Conservation (phyloP, 805 yeast species). For the Starmerella etchellsii region DNA sequence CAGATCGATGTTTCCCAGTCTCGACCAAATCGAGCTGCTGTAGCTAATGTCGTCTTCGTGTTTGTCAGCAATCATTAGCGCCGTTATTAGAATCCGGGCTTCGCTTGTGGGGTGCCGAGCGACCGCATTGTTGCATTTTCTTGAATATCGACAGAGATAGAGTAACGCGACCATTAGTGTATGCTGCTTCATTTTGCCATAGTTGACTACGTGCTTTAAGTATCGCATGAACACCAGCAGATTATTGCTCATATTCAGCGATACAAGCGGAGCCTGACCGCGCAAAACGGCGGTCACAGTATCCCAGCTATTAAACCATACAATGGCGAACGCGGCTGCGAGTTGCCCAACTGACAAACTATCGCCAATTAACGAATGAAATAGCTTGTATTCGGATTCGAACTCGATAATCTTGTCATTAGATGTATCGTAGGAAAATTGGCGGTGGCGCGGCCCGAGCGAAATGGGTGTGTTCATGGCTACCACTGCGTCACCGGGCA, state of each 20-base stretch:
- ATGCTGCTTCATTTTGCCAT: conserved; percentile 25
- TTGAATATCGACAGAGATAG: conserved; percentile 25
- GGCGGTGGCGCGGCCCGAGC: neutral
- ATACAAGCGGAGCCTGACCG: neutral
- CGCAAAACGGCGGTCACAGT: neutral
- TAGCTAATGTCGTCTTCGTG: conserved; percentile 89
- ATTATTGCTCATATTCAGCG: neutral
- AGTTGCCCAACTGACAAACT: conserved; percentile 7
- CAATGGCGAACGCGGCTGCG: conserved; percentile 10
- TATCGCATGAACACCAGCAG: conserved; percentile 21
- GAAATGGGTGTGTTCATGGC: neutral
- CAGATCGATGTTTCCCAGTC: conserved; percentile 63
- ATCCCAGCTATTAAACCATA: conserved; percentile 15
- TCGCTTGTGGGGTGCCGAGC: conserved; percentile 26
- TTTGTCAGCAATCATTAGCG: conserved; percentile 75
- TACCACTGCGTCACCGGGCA: too few species aligned
- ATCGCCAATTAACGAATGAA: neutral
- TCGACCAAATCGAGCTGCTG: conserved; percentile 82
- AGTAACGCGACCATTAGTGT: conserved; percentile 26
- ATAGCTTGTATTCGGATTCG: neutral
- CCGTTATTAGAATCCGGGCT: conserved; percentile 37
- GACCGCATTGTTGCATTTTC: conserved; percentile 16
- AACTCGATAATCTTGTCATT: too few species aligned
- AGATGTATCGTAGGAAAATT: neutral
- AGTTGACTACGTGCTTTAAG: conserved; percentile 21